Conservation (phyloP, 2,329 filamentous ascomycete genomes). For the Didymella exigua region DNA sequence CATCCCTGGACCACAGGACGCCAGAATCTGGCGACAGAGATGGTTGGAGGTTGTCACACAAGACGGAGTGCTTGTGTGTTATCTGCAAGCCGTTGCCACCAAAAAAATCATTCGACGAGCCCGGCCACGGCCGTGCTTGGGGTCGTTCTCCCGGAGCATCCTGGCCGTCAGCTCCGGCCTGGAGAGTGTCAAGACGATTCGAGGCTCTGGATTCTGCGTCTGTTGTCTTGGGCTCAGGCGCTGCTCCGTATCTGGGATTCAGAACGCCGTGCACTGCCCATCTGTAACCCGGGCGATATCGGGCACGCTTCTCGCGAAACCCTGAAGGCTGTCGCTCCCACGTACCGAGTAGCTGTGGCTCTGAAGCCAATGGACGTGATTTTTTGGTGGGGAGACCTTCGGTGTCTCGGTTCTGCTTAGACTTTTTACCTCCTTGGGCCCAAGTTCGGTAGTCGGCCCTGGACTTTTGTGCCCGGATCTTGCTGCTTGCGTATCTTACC, state of each 20-base stretch:
- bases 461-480: neutral
- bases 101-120: neutral
- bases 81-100: neutral
- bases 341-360: neutral
- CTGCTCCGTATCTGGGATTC: neutral
- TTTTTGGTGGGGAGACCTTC: neutral
- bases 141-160: too few relatives aligned
- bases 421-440: neutral
- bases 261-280: neutral
- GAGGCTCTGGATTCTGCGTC: too few relatives aligned
- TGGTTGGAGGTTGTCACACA: neutral
- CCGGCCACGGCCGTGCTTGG: neutral
- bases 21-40: neutral
- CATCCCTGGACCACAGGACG: neutral
- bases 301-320: neutral
- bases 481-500: neutral
- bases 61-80: too few relatives aligned
- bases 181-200: neutral
- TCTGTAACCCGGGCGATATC: neutral
- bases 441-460: neutral
- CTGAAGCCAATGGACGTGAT: neutral
- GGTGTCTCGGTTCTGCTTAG: neutral
- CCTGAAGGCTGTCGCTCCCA: neutral
- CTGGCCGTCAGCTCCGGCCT: neutral
- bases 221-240: neutral